phyloP scores from a whole-genome alignment of 139 green algal species.

The Chlamydomonas sphaeroides region DNA sequence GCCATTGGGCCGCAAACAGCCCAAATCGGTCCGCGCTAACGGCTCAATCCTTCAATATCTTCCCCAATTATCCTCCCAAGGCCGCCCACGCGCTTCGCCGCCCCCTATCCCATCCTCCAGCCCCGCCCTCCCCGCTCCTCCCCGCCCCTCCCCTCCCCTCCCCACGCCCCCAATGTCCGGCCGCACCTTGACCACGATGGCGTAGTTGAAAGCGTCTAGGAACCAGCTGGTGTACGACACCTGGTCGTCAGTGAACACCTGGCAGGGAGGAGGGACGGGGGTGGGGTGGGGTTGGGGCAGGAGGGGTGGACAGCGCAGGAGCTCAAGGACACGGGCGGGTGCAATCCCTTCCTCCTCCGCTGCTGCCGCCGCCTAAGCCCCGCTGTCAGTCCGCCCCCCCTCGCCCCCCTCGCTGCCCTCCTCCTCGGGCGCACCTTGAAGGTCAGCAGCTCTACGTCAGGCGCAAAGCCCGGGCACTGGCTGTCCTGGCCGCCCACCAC shows the following conservation, averaged over 20 bases:
- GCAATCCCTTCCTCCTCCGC: too few species aligned
- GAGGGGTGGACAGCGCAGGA: too few species aligned
- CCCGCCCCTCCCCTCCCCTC: not conserved
- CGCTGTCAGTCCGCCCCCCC: too few species aligned
- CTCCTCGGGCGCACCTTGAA: constrained; percentile 79
- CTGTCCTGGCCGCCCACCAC: constrained; percentile 85
- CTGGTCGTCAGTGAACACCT: constrained; percentile 72
- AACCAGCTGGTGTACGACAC: constrained; percentile 99
- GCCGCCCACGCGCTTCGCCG: too few species aligned
- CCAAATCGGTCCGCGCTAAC: too few species aligned
- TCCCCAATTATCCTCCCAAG: too few species aligned
- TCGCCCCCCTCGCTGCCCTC: not conserved
- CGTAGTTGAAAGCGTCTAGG: constrained; percentile 99
- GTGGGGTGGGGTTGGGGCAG: too few species aligned
- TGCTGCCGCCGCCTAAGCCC: too few species aligned
- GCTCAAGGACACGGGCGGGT: too few species aligned
- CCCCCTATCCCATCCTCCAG: not conserved
- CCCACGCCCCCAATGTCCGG: too few species aligned
- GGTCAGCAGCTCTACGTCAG: constrained; percentile 93
- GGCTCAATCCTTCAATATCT: too few species aligned
- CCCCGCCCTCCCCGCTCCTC: not conserved
- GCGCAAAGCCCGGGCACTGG: constrained; percentile 91
- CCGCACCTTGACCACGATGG: constrained; percentile 67
- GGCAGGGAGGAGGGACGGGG: not conserved
- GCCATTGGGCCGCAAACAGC: too few species aligned